Evolutionary conservation across 2,329 filamentous ascomycete species (phyloP).

Genomic region (Verticillium tricorpus): DNA sequence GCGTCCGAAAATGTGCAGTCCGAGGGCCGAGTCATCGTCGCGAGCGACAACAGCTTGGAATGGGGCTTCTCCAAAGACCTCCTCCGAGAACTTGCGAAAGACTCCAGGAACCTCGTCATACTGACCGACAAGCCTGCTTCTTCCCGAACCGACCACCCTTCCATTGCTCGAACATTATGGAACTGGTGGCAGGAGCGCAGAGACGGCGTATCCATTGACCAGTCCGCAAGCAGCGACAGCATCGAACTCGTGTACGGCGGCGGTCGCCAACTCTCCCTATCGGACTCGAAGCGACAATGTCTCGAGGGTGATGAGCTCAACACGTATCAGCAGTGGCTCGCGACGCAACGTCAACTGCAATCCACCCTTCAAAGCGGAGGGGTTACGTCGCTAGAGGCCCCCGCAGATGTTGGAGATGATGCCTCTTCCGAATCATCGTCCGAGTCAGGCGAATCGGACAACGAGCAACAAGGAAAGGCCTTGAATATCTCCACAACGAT

Average conservation of each 20-base stretch:
- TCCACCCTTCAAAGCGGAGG: conserved; percentile 71
- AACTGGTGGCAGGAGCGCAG: conserved; percentile 69
- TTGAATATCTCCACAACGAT: conserved; percentile 84
- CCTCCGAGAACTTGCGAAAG: conserved; percentile 67
- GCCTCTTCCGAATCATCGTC: conserved; percentile 82
- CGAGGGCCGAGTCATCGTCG: conserved; percentile 72
- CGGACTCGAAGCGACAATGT: conserved; percentile 56
- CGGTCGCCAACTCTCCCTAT: conserved; percentile 57
- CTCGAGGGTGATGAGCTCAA: conserved; percentile 72
- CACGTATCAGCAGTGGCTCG: conserved; percentile 88
- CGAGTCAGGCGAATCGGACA: conserved; percentile 82
- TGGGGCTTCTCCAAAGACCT: conserved; percentile 92
- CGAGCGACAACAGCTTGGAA: conserved; percentile 83
- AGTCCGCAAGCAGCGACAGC: conserved; percentile 47
- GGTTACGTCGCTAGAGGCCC: conserved; percentile 61
- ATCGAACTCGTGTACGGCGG: conserved; percentile 64
- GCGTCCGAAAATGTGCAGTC: conserved; percentile 34
- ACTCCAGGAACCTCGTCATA: conserved; percentile 78
- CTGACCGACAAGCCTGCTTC: conserved; percentile 69
- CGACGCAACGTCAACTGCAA: conserved; percentile 81
- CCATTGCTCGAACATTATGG: conserved; percentile 73
- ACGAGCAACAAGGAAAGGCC: conserved; percentile 85
- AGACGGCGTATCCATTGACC: conserved; percentile 58
- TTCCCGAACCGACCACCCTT: conserved; percentile 40
- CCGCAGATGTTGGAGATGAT: conserved; percentile 74